Percentiles rank a stretch among this genome's conserved stretches.
Conservation (phyloP, 2,329 filamentous ascomycete species). For the Calonectria naviculata region DNA sequence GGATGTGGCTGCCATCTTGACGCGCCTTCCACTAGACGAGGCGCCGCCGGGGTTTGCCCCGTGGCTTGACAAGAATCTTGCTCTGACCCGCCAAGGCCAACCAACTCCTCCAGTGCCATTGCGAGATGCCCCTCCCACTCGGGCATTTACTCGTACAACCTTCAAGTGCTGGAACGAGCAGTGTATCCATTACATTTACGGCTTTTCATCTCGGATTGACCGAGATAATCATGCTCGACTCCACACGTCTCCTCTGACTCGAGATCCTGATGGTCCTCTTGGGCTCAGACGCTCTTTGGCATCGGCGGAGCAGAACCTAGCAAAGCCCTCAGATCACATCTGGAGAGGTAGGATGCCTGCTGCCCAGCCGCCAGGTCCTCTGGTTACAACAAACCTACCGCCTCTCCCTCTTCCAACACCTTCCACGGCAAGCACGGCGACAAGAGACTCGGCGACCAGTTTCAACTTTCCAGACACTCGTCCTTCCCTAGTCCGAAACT, state of each 20-base stretch:
- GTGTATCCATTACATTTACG: constrained; percentile 69
- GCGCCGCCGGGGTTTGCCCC: constrained; percentile 59
- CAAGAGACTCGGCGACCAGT: constrained; percentile 39
- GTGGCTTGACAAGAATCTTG: constrained; percentile 65
- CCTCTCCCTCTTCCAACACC: constrained; percentile 43
- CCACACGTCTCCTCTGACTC: constrained; percentile 54
- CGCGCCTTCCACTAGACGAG: constrained; percentile 37
- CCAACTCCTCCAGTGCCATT: constrained; percentile 50
- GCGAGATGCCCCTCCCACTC: constrained; percentile 25
- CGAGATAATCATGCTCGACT: constrained; percentile 62
- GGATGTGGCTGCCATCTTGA: constrained; percentile 46
- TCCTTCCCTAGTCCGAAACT: constrained; percentile 48
- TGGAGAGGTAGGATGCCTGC: constrained; percentile 43
- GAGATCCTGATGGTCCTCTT: constrained; percentile 58
- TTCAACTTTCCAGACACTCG: constrained; percentile 54
- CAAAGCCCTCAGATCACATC: constrained; percentile 33
- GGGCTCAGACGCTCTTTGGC: constrained; percentile 25
- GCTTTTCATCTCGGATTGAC: constrained; percentile 62
- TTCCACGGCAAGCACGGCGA: constrained; percentile 36
- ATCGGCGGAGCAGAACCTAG: constrained; percentile 22
- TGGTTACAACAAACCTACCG: constrained; percentile 42
- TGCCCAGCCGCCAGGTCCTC: constrained; percentile 51
- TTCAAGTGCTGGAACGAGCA: constrained; percentile 67
- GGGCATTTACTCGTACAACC: constrained; percentile 34
- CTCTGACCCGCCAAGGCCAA: constrained; percentile 60